phyloP scores from a whole-genome alignment of 306 rosid species.

The Betula pendula region DNA sequence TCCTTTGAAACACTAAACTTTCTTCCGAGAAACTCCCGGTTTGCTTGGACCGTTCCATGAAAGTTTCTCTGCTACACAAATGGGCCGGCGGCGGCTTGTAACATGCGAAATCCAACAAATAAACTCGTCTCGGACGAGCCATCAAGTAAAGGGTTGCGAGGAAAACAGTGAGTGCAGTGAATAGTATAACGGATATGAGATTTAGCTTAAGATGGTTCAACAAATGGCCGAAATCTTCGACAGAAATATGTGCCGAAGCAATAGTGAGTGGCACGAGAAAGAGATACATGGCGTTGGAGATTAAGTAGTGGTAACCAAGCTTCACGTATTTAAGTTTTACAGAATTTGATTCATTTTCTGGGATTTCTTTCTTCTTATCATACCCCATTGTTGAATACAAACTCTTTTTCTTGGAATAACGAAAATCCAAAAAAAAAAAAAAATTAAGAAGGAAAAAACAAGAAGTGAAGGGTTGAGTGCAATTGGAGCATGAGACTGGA shows the following conservation, averaged over 20 bases:
- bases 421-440: too few species aligned
- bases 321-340: background rate
- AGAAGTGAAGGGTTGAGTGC: background rate
- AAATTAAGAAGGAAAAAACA: too few species aligned
- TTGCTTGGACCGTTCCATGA: background rate
- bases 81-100: background rate
- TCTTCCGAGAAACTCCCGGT: background rate
- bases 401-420: too few species aligned
- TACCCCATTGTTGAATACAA: background rate
- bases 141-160: background rate
- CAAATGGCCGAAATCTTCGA: background rate
- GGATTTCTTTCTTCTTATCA: background rate
- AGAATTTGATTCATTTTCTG: background rate
- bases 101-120: background rate
- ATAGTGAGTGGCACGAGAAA: background rate
- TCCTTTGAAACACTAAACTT: background rate
- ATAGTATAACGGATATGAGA: background rate
- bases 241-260: background rate
- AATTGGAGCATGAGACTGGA: background rate
- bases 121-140: background rate
- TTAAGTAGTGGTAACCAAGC: conserved; percentile 1
- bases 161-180: background rate
- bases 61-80: conserved; percentile 3
- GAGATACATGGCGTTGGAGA: conserved; percentile 3
- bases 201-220: background rate